Base-by-base conservation (phyloP, 1,139 yeast species). In the Yamadazyma oceani region DNA sequence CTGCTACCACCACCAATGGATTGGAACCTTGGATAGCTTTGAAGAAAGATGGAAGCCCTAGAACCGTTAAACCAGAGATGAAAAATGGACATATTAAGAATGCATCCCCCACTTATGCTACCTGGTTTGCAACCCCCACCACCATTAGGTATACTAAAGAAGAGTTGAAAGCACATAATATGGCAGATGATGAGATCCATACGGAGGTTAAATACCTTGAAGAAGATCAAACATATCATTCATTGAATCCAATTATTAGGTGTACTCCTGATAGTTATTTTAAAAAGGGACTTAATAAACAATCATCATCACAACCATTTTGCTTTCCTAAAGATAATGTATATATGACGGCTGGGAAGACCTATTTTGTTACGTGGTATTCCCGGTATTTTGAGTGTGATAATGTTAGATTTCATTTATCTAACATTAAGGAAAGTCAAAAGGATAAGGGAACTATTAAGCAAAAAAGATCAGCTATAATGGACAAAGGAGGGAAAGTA, bases 331-430 rank as follows among this genome's bases (percentile, higher is more conserved):
- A 65, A 24, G 92, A 85, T 47, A 72, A 78, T 44, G 54, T 69
- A 11, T 67, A 63, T 29, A 68, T 83, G 61, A 72, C 75, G 45
- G 58, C 75, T 44, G 95, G 75, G 28, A 62, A 72, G 41, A 75
- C 85, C 0, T 85, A 85, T 53, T 88, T 89, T 55, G 61, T 85
- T 37, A 80, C 92, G 9, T 88, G 96, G 96, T 88, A 68, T 60
- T 73, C 90, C 2, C 69, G 73, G 36, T 86, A 81, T 53, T 75
- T 73, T 44, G 73, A 66, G 2, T 81, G 75, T 21, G 63, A 74
- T 33, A 75, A 77, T 25, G 90, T 86, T 11, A 78, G 78, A 49
- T 50, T 87, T 22, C 94, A 85, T 55, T 68, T 84, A 45, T 80
- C 84, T 1, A 78, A 76, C 47, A 75, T 85, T 32, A 78, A 75